Base-by-base conservation (phyloP, 2,329 filamentous ascomycete genomes). In the Westerdykella aurantiaca region DNA sequence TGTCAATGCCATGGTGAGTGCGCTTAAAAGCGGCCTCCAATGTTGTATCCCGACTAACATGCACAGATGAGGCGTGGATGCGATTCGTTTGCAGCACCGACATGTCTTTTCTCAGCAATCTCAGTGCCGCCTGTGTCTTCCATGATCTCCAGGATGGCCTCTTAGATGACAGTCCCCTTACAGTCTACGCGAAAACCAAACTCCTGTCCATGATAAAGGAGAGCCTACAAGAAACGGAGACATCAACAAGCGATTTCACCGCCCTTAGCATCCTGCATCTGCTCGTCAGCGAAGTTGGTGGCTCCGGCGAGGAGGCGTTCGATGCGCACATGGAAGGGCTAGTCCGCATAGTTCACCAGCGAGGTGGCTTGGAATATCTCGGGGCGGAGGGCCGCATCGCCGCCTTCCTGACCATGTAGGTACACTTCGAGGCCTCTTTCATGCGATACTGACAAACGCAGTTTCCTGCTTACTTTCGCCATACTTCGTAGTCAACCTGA, bases 31-130 rank as follows among this genome's bases (percentile, higher is more conserved):
- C 23, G 5, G 25, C 18, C 6, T 21, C 18, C 4, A 3, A 9
- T 9, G 5, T 16, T 22, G 4, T 17, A 25, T 25, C 17, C 13
- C 23, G 9, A 34, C 50, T 57, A 14, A 55, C 14, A 25, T 17
- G n/a, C 21, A 12, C 18, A 57, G 58, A 60, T 34, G 44, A 44
- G 34, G 17, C 45, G n/a, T 63, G 61, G 60, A 56, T 65, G 55
- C 51, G 51, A 17, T 44, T 45, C 14, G 41, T 65, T 5, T 66
- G 61, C 50, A 48, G 49, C 37, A 56, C 54, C 25, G 55, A 42
- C 22, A 55, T 63, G 42, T 61, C 60, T 2, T 61, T 65, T 23
- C 53, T 66, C n/a, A 60, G 61, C 31, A 61, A 65, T 41, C 54
- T 64, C 34, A 60, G 56, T 44, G 53, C 55, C n/a, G 42, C 53